These are phyloP conservation scores for Ramalina intermedia DNA, from an alignment of 495 filamentous ascomycete genomes.

Conservation along the genomic window DNA sequence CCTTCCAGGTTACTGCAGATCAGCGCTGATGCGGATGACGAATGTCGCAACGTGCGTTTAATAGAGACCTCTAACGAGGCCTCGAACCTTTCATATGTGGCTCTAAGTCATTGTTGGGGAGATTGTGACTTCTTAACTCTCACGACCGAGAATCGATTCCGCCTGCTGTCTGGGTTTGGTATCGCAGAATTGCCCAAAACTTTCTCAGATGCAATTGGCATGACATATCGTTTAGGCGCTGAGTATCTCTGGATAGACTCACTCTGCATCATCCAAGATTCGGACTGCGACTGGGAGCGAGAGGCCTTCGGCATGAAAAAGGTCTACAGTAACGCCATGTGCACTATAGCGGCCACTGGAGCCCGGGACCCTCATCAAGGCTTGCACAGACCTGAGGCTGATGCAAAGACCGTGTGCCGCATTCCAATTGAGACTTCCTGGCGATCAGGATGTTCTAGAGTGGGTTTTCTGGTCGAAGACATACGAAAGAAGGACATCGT, in stretches of 20 bases:
- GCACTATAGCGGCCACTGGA: constrained; percentile 2
- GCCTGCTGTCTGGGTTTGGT: background rate
- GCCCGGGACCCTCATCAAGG: background rate
- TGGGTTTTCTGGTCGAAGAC: background rate
- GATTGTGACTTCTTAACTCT: background rate
- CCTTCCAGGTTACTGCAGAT: too few species aligned
- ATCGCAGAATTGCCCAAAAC: background rate
- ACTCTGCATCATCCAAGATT: constrained; percentile 7
- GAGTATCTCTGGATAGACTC: constrained; percentile 7
- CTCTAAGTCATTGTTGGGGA: constrained; percentile 8
- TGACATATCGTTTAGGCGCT: background rate
- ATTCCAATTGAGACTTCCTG: background rate
- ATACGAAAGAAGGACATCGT: background rate
- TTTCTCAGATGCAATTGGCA: constrained; percentile 1
- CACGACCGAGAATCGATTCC: background rate
- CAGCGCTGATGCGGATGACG: too few species aligned
- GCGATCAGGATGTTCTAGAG: background rate
- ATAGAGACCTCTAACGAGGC: too few species aligned
- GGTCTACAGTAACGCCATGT: background rate
- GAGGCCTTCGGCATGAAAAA: constrained; percentile 1
- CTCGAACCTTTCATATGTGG: background rate
- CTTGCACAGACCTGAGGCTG: background rate
- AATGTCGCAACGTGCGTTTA: too few species aligned
- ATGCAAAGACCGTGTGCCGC: background rate
- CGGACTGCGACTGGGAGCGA: background rate